Conservation (phyloP, 192 early-diverging fungal species). For the Endogone sp. region DNA sequence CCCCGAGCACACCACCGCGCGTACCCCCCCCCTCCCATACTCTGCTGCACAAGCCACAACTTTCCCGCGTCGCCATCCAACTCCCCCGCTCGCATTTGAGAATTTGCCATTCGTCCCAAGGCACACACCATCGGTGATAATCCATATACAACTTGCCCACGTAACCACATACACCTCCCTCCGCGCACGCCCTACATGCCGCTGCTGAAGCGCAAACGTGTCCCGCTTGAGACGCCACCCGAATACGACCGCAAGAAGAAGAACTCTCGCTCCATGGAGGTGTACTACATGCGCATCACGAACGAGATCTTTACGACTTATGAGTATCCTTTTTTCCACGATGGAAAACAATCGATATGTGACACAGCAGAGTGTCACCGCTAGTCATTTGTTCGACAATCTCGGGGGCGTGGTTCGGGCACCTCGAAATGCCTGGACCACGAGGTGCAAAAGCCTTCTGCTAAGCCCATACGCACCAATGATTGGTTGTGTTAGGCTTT, state of each 20-base stretch:
- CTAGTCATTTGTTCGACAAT: too few relatives aligned
- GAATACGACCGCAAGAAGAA: not conserved
- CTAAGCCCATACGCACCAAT: too few relatives aligned
- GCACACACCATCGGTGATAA: not conserved
- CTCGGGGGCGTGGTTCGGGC: too few relatives aligned
- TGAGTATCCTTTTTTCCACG: constrained; percentile 44
- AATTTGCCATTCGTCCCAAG: not conserved
- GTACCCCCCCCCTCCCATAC: not conserved
- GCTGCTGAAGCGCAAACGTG: not conserved
- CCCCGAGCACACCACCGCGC: not conserved
- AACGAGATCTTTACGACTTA: constrained; percentile 57
- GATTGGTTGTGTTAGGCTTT: too few relatives aligned
- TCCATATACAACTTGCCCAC: not conserved
- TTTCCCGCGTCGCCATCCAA: not conserved
- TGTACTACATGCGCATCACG: constrained; percentile 38
- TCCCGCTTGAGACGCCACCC: not conserved
- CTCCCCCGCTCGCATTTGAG: not conserved
- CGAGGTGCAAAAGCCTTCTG: too few relatives aligned
- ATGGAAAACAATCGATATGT: too few relatives aligned
- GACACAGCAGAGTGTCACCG: too few relatives aligned
- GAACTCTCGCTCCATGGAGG: constrained; percentile 2
- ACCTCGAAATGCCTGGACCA: too few relatives aligned
- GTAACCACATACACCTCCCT: not conserved
- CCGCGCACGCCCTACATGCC: not conserved
- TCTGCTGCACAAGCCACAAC: not conserved